Evolutionary conservation across 1,139 yeast species (phyloP).

Genomic region (Protomyces lactucae-debilis): DNA sequence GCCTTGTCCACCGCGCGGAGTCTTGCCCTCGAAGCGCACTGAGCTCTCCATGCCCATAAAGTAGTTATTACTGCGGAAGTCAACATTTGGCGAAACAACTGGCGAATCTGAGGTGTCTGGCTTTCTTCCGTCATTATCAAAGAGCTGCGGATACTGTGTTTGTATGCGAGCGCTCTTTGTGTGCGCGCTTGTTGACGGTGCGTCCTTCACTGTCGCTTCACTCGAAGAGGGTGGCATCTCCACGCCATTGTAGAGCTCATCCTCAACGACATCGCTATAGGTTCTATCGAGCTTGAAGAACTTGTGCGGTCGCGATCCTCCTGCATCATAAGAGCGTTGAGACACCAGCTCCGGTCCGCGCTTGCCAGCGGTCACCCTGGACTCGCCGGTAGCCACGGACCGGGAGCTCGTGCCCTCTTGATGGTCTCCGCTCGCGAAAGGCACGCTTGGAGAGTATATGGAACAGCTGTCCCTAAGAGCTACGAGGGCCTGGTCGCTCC

Average conservation of each 20-base stretch:
- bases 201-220: not conserved
- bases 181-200: constrained; percentile 22
- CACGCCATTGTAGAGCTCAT: constrained; percentile 32
- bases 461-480: too few relatives aligned
- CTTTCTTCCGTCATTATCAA: constrained; percentile 24
- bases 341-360: not conserved
- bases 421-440: not conserved
- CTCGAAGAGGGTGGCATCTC: not conserved
- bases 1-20: constrained; percentile 14
- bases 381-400: not conserved
- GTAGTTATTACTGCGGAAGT: constrained; percentile 26
- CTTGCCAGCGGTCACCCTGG: not conserved
- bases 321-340: constrained; percentile 13
- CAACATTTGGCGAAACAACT: not conserved
- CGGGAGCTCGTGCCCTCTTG: not conserved
- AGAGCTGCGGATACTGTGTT: constrained; percentile 29
- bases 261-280: constrained; percentile 35
- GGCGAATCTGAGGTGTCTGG: constrained; percentile 10
- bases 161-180: constrained; percentile 25
- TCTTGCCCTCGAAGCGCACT: constrained; percentile 7
- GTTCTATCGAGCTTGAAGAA: constrained; percentile 35
- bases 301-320: constrained; percentile 25
- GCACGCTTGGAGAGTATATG: not conserved
- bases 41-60: constrained; percentile 28
- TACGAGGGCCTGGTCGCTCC: not conserved